Conservation (phyloP, 1,284 basidiomycete genomes). For the Leccinum colubrinum region DNA sequence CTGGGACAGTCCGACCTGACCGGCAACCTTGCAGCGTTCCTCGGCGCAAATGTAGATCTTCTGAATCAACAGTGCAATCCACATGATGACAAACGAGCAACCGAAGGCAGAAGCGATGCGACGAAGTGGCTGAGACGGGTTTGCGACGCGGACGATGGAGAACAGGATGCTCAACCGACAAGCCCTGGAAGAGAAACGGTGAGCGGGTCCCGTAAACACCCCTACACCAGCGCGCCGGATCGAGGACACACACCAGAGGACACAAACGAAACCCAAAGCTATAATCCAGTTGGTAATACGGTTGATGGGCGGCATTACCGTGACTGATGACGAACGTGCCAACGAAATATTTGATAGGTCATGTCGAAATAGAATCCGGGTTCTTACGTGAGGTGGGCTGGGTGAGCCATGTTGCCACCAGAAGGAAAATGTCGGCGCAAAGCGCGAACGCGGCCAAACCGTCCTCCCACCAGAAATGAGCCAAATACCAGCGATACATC, state of each 20-base stretch:
- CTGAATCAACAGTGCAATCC: constrained; percentile 19
- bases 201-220: background rate
- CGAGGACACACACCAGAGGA: constrained; percentile 19
- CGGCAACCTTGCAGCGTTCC: constrained; percentile 1
- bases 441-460: constrained; percentile 26
- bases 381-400: constrained; percentile 7
- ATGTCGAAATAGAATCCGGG: background rate
- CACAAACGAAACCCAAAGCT: constrained; percentile 16
- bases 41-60: constrained; percentile 12
- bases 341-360: background rate
- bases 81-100: constrained; percentile 25
- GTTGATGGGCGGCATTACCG: background rate
- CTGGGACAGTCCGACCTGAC: constrained; percentile 13
- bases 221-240: background rate
- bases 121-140: background rate
- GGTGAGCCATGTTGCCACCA: constrained; percentile 9
- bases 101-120: constrained; percentile 9
- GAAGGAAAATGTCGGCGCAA: constrained; percentile 14
- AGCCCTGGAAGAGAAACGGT: constrained; percentile 12
- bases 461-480: constrained; percentile 30
- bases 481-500: constrained; percentile 17
- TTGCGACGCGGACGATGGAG: constrained; percentile 19
- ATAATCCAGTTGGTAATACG: constrained; percentile 13
- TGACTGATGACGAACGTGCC: background rate
- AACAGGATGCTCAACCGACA: constrained; percentile 26